phyloP scores from a whole-genome alignment of 2,329 filamentous ascomycete genomes.

The Orbilia blumenaviensis region DNA sequence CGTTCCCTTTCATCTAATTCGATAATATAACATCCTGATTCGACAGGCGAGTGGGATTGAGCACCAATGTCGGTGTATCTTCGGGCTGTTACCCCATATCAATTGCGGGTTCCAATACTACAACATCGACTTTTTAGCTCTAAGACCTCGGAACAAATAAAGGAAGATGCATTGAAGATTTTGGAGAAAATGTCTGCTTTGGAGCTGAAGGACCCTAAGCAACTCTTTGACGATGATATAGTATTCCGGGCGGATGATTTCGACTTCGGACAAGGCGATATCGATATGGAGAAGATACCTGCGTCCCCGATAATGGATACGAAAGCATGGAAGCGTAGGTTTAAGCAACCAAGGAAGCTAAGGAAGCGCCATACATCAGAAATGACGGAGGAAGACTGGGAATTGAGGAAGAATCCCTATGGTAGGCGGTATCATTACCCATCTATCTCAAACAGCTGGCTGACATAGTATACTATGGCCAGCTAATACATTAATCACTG shows the following conservation, averaged over 20 bases:
- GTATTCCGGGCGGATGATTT: background rate
- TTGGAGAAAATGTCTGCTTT: slow-evolving; percentile 19
- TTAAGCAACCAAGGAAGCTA: slow-evolving; percentile 26
- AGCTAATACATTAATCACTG: slow-evolving; percentile 55
- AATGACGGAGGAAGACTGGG: slow-evolving; percentile 47
- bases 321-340: slow-evolving; percentile 30
- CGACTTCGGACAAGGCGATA: background rate
- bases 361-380: slow-evolving; percentile 27
- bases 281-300: slow-evolving; percentile 11
- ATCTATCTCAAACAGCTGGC: background rate
- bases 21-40: background rate
- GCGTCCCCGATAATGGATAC: slow-evolving; percentile 44
- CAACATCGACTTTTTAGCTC: slow-evolving; percentile 15
- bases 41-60: background rate
- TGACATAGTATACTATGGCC: background rate
- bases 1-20: background rate
- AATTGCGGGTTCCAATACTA: slow-evolving; percentile 12
- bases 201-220: slow-evolving; percentile 11
- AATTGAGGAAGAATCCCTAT: slow-evolving; percentile 54
- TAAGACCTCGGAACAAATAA: background rate
- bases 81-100: slow-evolving; percentile 19
- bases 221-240: slow-evolving; percentile 32
- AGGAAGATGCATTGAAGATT: slow-evolving; percentile 27
- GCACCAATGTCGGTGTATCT: slow-evolving; percentile 31
- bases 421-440: background rate